These are phyloP conservation scores for Aspergillus puulaauensis DNA, from an alignment of 2,329 filamentous ascomycete genomes.

Conservation along the genomic window DNA sequence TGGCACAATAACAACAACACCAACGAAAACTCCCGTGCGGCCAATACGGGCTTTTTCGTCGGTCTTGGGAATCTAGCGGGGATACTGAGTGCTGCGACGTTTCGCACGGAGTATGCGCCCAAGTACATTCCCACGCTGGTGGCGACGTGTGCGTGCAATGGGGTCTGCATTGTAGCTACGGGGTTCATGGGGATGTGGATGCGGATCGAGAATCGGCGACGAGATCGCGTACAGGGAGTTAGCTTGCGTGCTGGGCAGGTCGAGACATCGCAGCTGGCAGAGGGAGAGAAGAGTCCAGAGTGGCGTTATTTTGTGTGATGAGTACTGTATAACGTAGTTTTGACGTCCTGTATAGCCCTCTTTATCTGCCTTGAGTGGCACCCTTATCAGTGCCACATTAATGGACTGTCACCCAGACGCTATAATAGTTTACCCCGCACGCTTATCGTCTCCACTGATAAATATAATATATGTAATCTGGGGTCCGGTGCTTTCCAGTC, in stretches of 20 bases:
- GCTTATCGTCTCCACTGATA: background rate
- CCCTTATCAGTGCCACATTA: no score
- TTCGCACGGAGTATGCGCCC: conserved; percentile 50
- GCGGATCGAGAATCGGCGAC: conserved; percentile 44
- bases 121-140: conserved; percentile 49
- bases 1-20: conserved; percentile 57
- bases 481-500: no score
- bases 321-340: no score
- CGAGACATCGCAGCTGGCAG: conserved; percentile 38
- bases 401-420: no score
- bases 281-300: conserved; percentile 39
- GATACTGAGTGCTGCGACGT: conserved; percentile 47
- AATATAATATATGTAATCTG: no score
- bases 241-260: conserved; percentile 39
- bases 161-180: conserved; percentile 41
- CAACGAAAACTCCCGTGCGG: conserved; percentile 50
- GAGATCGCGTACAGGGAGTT: conserved; percentile 39
- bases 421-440: conserved; percentile 3
- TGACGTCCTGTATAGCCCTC: no score
- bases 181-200: conserved; percentile 46
- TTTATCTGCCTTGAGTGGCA: no score
- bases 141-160: conserved; percentile 45
- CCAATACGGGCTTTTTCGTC: conserved; percentile 49
- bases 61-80: conserved; percentile 52
- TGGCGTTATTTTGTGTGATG: conserved; percentile 32